phyloP scores from a whole-genome alignment of 495 filamentous ascomycete genomes.

The Penicillium ucsense region DNA sequence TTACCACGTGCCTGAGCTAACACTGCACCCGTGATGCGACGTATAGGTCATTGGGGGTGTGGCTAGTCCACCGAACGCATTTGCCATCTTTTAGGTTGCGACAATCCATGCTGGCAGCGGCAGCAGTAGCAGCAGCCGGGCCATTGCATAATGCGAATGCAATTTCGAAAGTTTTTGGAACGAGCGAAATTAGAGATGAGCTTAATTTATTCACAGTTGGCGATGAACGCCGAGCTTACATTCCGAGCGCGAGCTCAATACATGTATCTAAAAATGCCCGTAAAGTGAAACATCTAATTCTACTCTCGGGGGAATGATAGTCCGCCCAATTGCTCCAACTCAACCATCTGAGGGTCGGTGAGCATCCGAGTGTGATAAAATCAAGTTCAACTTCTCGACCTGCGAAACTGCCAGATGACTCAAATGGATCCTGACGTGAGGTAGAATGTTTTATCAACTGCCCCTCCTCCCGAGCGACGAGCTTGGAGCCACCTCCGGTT shows the following conservation, averaged over 20 bases:
- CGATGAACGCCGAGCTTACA: too few relatives aligned
- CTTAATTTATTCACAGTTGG: too few relatives aligned
- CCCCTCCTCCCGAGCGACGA: slow-evolving; percentile 5
- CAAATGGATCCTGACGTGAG: slow-evolving; percentile 1
- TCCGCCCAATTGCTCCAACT: slow-evolving; percentile 4
- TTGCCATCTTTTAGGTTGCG: slow-evolving; percentile 26
- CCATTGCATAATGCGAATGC: too few relatives aligned
- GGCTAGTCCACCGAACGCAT: slow-evolving; percentile 33
- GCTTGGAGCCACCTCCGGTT: neutral
- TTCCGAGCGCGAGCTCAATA: too few relatives aligned
- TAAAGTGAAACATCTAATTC: neutral
- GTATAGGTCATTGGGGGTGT: slow-evolving; percentile 31
- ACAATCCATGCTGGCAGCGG: neutral
- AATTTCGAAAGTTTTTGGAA: neutral
- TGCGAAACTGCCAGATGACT: neutral
- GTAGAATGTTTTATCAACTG: slow-evolving; percentile 12
- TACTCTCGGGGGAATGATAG: slow-evolving; percentile 9
- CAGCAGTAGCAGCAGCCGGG: too few relatives aligned
- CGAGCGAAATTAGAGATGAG: too few relatives aligned
- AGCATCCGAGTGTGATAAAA: too few relatives aligned
- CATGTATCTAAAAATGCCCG: too few relatives aligned
- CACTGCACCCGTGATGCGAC: too few relatives aligned
- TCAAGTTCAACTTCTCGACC: neutral
- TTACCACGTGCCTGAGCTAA: too few relatives aligned
- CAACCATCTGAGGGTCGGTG: too few relatives aligned